Evolutionary conservation across 495 filamentous ascomycete genomes (phyloP), one percentile per base, ranked within the genome.

Genomic region (Podospora comata): DNA sequence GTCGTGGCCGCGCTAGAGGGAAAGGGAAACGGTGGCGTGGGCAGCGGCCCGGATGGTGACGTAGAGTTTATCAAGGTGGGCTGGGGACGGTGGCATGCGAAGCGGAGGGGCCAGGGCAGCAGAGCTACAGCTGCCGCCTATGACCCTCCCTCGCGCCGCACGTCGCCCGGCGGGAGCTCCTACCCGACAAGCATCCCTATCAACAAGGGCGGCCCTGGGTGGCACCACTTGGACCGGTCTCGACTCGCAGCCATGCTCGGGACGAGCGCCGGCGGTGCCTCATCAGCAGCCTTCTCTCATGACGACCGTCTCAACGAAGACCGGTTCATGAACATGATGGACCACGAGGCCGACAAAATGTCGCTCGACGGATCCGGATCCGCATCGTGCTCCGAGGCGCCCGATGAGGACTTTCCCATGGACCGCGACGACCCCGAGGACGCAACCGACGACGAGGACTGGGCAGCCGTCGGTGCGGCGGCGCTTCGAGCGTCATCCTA

Each of bases 401-500:
- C 88, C n/a, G 89, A 90, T 71, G 88, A 89, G 44, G 86, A 88
- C 34, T 84, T 90, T 73, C 83, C 83, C 72, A 84, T 85, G 84
- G 79, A 78, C 67, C 79, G 79, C 69, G 83, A 86, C 72, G 86
- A 90, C 74, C 87, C 92, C 65, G 90, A 91, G 71, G 92, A 96
- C 75, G 85, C 89, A 64, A 98, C 95, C n/a, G 95, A 99, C 78
- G 93, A 97, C 70, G 95, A 99, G 77, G 94, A 99, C 80, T 97
- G 93, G 93, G 93, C 92, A 23, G 88, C 89, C 66, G 92, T 97
- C 60, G 94, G 93, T 30, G 91, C 94, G 23, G 92, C 89, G 23
- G 90, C 92, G 59, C 85, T 97, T 68, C 89, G 94, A 64, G 89
- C 90, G 56, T 87, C 85, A 16, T 92, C 90, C 56, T 85, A 90